Base-by-base conservation (phyloP, 306 rosid genomes). In the Morella rubra region DNA sequence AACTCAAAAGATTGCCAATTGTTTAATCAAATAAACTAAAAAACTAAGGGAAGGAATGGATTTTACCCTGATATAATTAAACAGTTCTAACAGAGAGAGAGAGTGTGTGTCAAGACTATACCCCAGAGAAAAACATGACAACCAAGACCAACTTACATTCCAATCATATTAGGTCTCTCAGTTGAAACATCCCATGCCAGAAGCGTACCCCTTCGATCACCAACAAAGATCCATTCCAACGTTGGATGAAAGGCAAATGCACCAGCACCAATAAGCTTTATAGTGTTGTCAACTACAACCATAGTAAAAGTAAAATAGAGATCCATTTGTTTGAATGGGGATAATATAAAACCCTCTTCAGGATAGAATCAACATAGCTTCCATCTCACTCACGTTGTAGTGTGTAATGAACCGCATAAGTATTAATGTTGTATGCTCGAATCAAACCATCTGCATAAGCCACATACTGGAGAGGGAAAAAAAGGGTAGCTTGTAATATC, bases 191-290 rank as follows among this genome's bases (percentile, higher is more conserved):
- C 99, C 99, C 99, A 96, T 71, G 97, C 97, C 77, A 96, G 75
- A 72, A 96, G 92, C 2, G 99, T 89, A 85, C 99, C 98, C 52
- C 97, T 91, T 71, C 98, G 91, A 83, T 96, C 99, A 70, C 99
- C 99, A 80, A 96, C 90, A 92, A 96, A 96, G 74, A 96, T 87
- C 99, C 99, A 96, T 81, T 96, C 99, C 72, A 92, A 85, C 54
- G 97, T 92, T 79, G 99, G 98, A 86, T 96, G 99, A 88, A 96
- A 96, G 74, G 98, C 97, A 82, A 96, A 91, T 44, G 98, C 97
- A 81, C 98, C 89, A 72, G 98, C 96, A 59, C 99, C 99, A 71
- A 85, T 88, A 72, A 96, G 99, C 91, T 89, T 96, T 81, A 92
- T 92, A 71, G 98, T 87, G 79, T 85, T 87, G 77, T 96, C 98